Conservation (phyloP, 306 rosid species). For the Trifolium repens region DNA sequence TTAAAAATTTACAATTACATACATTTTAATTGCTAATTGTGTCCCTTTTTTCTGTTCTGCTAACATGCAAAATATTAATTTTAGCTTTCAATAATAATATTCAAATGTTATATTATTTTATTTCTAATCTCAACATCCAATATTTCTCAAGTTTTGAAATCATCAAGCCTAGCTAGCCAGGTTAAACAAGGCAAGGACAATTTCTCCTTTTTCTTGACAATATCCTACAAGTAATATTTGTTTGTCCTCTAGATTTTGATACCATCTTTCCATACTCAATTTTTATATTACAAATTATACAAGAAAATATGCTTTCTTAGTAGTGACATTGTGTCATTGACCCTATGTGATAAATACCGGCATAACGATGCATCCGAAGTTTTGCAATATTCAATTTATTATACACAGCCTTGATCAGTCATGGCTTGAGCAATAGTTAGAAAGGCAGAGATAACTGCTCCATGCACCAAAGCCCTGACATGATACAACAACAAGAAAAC, state of each 20-base stretch:
- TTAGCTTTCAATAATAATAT: neutral
- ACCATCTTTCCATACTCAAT: conserved; percentile 36
- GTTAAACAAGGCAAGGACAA: conserved; percentile 43
- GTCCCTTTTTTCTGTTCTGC: too few species aligned
- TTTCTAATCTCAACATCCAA: conserved; percentile 49
- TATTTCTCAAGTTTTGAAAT: conserved; percentile 44
- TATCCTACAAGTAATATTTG: conserved; percentile 43
- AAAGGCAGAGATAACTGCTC: conserved; percentile 90
- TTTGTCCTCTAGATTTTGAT: conserved; percentile 38
- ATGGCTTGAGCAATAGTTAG: conserved; percentile 95
- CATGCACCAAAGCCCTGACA: conserved; percentile 86
- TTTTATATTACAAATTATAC: conserved; percentile 58
- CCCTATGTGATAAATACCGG: conserved; percentile 33
- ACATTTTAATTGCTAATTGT: too few species aligned
- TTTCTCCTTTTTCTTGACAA: conserved; percentile 39
- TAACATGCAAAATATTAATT: too few species aligned
- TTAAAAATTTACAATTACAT: too few species aligned
- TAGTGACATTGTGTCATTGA: conserved; percentile 30
- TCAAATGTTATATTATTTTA: conserved; percentile 37
- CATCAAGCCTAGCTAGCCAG: conserved; percentile 26
- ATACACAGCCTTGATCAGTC: conserved; percentile 97
- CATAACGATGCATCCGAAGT: conserved; percentile 37
- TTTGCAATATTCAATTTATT: conserved; percentile 41
- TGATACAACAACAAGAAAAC: conserved; percentile 33
- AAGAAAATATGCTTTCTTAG: conserved; percentile 43